Evolutionary conservation across 768 basidiomycete species (phyloP).

Genomic region (Amanita molliuscula): DNA sequence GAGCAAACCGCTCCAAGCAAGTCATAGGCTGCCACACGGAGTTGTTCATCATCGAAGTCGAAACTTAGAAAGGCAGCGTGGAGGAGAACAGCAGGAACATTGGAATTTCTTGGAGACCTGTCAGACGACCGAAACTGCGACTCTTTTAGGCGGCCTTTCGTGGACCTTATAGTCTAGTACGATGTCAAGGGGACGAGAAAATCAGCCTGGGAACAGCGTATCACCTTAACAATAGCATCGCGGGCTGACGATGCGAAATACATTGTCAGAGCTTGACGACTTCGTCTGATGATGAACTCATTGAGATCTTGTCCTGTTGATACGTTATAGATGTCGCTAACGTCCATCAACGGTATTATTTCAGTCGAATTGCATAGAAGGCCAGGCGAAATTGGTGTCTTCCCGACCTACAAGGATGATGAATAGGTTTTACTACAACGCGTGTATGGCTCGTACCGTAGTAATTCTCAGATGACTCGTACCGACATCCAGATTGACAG

Average conservation of each 20-base stretch:
- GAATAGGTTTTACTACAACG: neutral
- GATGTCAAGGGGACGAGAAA: neutral
- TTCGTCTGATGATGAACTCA: slow-evolving; percentile 75
- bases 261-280: slow-evolving; percentile 57
- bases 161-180: slow-evolving; percentile 56
- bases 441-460: slow-evolving; percentile 36
- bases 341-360: slow-evolving; percentile 66
- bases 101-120: slow-evolving; percentile 68
- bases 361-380: slow-evolving; percentile 74
- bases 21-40: slow-evolving; percentile 74
- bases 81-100: slow-evolving; percentile 78
- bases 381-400: slow-evolving; percentile 57
- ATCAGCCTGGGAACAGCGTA: neutral
- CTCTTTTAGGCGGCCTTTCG: slow-evolving; percentile 61
- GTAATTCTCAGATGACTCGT: slow-evolving; percentile 67
- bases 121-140: slow-evolving; percentile 41
- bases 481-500: slow-evolving; percentile 60
- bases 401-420: slow-evolving; percentile 41
- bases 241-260: slow-evolving; percentile 67
- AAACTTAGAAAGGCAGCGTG: slow-evolving; percentile 80
- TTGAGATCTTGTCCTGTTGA: slow-evolving; percentile 62
- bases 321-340: slow-evolving; percentile 83
- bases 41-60: slow-evolving; percentile 59
- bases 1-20: slow-evolving; percentile 68
- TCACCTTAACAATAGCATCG: slow-evolving; percentile 68